Conservation (phyloP, 1,284 basidiomycete species). For the Afroboletus lepidellus region DNA sequence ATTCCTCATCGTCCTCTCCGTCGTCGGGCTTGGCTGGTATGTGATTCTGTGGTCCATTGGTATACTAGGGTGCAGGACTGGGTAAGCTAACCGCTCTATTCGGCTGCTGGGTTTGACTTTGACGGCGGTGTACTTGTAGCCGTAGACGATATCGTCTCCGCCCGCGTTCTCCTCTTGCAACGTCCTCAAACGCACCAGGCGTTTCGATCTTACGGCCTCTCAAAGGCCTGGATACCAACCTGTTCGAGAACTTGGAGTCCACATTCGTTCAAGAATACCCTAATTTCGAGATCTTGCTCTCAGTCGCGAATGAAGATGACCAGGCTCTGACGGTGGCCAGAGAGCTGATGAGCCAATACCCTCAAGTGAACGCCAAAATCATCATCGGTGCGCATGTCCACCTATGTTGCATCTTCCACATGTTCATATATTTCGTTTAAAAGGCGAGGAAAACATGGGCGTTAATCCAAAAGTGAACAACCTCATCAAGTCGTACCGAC, state of each 20-base stretch:
- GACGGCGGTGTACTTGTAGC: slow-evolving; percentile 40
- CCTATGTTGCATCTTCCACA: background rate
- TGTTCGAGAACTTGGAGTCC: slow-evolving; percentile 91
- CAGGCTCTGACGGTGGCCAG: slow-evolving; percentile 79
- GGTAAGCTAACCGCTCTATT: slow-evolving; percentile 55
- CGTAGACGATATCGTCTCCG: slow-evolving; percentile 69
- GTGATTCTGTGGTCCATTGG: slow-evolving; percentile 69
- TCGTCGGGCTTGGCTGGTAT: slow-evolving; percentile 70
- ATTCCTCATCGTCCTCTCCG: slow-evolving; percentile 34
- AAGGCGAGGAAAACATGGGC: slow-evolving; percentile 78
- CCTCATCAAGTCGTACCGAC: slow-evolving; percentile 78
- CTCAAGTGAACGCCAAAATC: slow-evolving; percentile 66
- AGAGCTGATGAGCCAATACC: slow-evolving; percentile 75
- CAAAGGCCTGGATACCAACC: slow-evolving; percentile 89
- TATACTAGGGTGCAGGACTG: slow-evolving; percentile 73
- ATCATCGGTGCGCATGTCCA: slow-evolving; percentile 65
- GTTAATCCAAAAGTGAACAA: slow-evolving; percentile 99
- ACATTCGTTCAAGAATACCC: slow-evolving; percentile 88
- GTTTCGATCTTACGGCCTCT: slow-evolving; percentile 91
- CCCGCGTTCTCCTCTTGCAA: slow-evolving; percentile 61
- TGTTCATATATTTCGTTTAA: slow-evolving; percentile 11
- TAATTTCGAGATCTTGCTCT: slow-evolving; percentile 85
- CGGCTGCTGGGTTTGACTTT: slow-evolving; percentile 10
- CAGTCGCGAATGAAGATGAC: slow-evolving; percentile 79
- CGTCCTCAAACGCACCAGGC: slow-evolving; percentile 65